Evolutionary conservation across 371 early-diverging fungal species (phyloP).

Genomic region (Mucor lusitanicus): DNA sequence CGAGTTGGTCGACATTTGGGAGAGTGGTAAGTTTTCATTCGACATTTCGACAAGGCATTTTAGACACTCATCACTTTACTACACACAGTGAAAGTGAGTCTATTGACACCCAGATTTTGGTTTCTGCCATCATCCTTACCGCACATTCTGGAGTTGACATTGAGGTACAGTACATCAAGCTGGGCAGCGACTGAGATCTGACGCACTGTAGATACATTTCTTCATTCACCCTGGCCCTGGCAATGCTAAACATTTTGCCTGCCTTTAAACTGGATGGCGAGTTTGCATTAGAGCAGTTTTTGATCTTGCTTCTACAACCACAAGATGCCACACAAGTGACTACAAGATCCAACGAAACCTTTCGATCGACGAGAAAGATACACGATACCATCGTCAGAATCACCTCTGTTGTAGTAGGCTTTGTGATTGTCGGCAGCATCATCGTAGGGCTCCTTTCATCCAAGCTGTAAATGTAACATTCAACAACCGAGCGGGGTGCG

Average conservation of each 20-base stretch:
- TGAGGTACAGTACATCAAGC: constrained; percentile 42
- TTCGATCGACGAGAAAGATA: constrained; percentile 17
- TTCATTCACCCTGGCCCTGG: constrained; percentile 77
- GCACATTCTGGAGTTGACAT: constrained; percentile 50
- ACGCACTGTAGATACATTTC: constrained; percentile 59
- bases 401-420: constrained; percentile 40
- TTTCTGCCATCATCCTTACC: constrained; percentile 66
- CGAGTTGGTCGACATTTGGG: constrained; percentile 63
- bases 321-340: constrained; percentile 16
- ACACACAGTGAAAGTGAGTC: constrained; percentile 64
- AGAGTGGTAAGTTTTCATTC: constrained; percentile 41
- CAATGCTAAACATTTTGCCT: constrained; percentile 79
- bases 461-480: background rate
- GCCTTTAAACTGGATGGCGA: constrained; percentile 79
- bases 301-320: constrained; percentile 28
- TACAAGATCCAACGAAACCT: constrained; percentile 22
- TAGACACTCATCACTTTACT: background rate
- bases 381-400: constrained; percentile 29
- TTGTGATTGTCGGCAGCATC: constrained; percentile 50
- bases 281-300: constrained; percentile 55
- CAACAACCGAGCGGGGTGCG: background rate
- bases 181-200: background rate
- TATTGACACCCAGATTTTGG: constrained; percentile 54
- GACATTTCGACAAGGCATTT: too few species aligned
- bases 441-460: constrained; percentile 28